Evolutionary conservation across 176 grass and related monocot species (phyloP), one percentile per base, ranked within the genome.

Genomic region (Zea mays): DNA sequence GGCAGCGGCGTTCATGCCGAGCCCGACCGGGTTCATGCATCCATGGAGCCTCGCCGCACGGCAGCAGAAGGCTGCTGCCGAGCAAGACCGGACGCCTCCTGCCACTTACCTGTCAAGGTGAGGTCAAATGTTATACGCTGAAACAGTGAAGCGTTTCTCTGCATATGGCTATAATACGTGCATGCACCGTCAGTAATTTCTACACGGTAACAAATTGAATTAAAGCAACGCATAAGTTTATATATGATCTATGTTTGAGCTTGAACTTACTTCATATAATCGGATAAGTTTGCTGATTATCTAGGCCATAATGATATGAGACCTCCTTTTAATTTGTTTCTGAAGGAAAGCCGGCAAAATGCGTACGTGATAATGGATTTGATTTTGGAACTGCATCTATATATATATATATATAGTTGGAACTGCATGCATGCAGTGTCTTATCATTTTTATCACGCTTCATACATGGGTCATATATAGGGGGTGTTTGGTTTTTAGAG

Each of bases 11-110:
- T 83, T 91, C 79, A 76, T 90, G 74, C 81, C 46, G 9, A 89
- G 75, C 86, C 91, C 70, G 7, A 84, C 66, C 12, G 69, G 84
- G 38, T 94, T 94, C 76, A 84, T 94, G 70, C 87, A 97, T 46
- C 91, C 94, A 0, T 97, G 95, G 91, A 97, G 95, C 77, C 90
- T 97, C 40, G 95, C 95, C 0, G 95, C 95, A 8, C 87, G 95
- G 54, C 95, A 94, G 72, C 91, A 94, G 79, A 97, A 97, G 80
- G 95, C 95, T 3, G 91, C 74, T n/a, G 82, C 73, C 15, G 95
- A 97, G 80, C 89, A 94, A 77, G 84, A 86, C 8, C 15, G 56
- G 70, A 52, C 62, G 7, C 41, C 61, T 1, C 7, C 37, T 17
- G 46, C 65, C 1, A 27, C 56, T 2, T 84, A 64, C 44, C 40